A percentile compares a stretch with the other conserved stretches of the same genome.
Conservation (phyloP, 2,329 filamentous ascomycete genomes). For the Arthrobotrys iridis region DNA sequence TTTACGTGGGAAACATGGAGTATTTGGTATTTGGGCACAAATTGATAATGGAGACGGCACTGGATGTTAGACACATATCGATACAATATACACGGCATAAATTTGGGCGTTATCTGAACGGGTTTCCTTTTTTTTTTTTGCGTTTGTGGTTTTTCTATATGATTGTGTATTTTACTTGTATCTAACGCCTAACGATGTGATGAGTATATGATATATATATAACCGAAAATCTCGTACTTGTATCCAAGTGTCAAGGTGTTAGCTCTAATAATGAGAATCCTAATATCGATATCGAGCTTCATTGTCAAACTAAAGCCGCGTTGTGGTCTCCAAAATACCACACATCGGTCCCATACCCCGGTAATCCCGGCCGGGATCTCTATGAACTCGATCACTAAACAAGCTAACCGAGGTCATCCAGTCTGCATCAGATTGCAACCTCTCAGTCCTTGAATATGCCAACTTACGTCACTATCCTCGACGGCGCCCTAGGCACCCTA, state of each 20-base stretch:
- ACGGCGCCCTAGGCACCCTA: constrained; percentile 41
- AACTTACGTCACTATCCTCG: constrained; percentile 33
- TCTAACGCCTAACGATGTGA: not conserved
- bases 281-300: too few relatives aligned
- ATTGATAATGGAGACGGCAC: not conserved
- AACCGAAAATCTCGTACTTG: too few relatives aligned
- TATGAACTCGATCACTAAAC: constrained; percentile 14
- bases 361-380: too few relatives aligned
- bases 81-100: not conserved
- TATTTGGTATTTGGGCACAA: not conserved
- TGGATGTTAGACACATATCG: not conserved
- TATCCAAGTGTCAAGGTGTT: too few relatives aligned
- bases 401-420: not conserved
- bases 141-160: not conserved
- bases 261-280: too few relatives aligned
- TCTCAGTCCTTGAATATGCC: not conserved
- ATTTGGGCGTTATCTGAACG: not conserved
- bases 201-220: not conserved
- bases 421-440: not conserved
- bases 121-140: not conserved
- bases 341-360: not conserved
- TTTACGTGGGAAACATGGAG: constrained; percentile 1
- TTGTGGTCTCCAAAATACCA: constrained; percentile 15
- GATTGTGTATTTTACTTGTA: not conserved
- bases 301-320: not conserved